A percentile compares a stretch with the other conserved stretches of the same genome.
These are phyloP conservation scores for Gossypium lobatum DNA, from an alignment of 441 rosid species.

Conservation along the genomic window DNA sequence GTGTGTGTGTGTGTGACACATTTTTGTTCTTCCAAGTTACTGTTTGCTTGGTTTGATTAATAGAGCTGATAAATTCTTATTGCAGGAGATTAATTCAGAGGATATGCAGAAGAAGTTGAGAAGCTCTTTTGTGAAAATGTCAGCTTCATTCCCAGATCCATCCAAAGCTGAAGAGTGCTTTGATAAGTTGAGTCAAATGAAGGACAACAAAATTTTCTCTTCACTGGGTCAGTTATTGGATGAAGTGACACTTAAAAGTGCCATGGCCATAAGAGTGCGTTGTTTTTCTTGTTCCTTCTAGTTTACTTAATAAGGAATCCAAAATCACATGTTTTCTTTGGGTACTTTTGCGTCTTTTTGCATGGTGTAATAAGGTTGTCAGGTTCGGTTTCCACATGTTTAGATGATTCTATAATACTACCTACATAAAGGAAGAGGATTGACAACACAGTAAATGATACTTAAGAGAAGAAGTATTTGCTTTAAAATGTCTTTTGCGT, in stretches of 20 bases:
- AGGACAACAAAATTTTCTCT: slow-evolving; percentile 55
- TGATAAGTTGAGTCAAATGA: slow-evolving; percentile 57
- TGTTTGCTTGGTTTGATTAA: slow-evolving; percentile 11
- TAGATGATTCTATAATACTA: background rate
- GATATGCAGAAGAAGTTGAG: slow-evolving; percentile 44
- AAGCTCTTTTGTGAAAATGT: slow-evolving; percentile 54
- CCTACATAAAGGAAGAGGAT: background rate
- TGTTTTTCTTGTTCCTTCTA: slow-evolving; percentile 10
- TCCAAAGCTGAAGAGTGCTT: slow-evolving; percentile 69
- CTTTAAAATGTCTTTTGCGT: background rate
- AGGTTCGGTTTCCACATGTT: background rate
- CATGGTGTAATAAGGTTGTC: slow-evolving; percentile 5
- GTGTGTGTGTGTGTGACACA: slow-evolving; percentile 1
- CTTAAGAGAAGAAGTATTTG: background rate
- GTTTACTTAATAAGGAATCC: slow-evolving; percentile 10
- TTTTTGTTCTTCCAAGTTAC: background rate
- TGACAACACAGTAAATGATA: background rate
- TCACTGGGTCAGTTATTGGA: slow-evolving; percentile 51
- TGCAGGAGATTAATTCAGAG: slow-evolving; percentile 53
- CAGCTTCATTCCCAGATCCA: slow-evolving; percentile 74
- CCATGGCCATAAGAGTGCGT: slow-evolving; percentile 49
- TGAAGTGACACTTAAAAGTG: slow-evolving; percentile 34
- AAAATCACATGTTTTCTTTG: background rate
- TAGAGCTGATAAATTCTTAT: slow-evolving; percentile 20
- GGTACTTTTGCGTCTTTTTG: slow-evolving; percentile 3